These are phyloP conservation scores for Discostella pseudostelligera DNA, from an alignment of 108 stramenopile species.

Conservation along the genomic window DNA sequence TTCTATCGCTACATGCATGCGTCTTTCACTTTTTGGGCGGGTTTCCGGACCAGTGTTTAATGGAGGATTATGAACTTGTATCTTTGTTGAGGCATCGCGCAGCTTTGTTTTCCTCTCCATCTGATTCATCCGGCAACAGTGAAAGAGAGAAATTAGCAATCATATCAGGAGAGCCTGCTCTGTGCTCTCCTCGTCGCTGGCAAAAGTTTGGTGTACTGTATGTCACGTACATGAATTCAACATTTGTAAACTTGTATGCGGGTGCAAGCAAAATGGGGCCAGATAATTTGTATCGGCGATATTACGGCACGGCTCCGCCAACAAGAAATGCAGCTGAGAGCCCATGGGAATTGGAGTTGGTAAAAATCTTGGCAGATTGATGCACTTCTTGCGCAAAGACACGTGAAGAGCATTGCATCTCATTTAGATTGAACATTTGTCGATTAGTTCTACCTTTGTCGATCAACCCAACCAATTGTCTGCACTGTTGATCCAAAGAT, in stretches of 20 bases:
- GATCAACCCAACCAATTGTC: not conserved
- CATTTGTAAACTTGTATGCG: conserved; percentile 62
- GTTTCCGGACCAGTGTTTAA: conserved; percentile 81
- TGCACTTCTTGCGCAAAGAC: too few relatives aligned
- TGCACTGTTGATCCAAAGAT: too few relatives aligned
- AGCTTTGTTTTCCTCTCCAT: conserved; percentile 23
- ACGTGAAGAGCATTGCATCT: too few relatives aligned
- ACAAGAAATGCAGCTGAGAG: conserved; percentile 12
- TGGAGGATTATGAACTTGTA: conserved; percentile 90
- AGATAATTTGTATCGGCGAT: conserved; percentile 57
- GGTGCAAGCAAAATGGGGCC: conserved; percentile 34
- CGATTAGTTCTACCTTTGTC: too few relatives aligned
- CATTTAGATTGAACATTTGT: too few relatives aligned
- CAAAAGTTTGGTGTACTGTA: conserved; percentile 76
- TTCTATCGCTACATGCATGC: conserved; percentile 63
- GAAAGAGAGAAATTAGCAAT: conserved; percentile 47
- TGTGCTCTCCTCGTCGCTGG: conserved; percentile 84
- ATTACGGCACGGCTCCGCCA: conserved; percentile 54
- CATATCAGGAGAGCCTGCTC: conserved; percentile 49
- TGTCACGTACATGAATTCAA: conserved; percentile 65
- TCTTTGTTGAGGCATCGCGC: conserved; percentile 60
- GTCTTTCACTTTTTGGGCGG: conserved; percentile 78
- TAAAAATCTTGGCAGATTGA: conserved; percentile 5
- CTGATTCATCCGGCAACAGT: not conserved
- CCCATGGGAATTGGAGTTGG: conserved; percentile 39